A percentile compares a stretch with the other conserved stretches of the same genome.
Conservation (phyloP, 106 monocot genomes). For the Xerophyta viscosa region DNA sequence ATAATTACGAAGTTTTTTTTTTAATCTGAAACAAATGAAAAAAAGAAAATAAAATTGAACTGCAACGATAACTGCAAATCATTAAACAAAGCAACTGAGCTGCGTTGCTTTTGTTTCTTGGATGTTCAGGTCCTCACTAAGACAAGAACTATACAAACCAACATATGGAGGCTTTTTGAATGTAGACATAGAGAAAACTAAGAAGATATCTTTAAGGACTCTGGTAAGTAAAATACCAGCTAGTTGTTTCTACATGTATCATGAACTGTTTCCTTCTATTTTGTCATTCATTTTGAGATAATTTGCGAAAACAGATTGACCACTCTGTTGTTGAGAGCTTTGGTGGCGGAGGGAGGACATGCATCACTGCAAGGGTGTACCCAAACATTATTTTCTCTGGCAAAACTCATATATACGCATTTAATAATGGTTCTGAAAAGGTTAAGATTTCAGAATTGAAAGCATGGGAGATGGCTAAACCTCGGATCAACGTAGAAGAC, state of each 20-base stretch:
- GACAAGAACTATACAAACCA: slow-evolving; percentile 39
- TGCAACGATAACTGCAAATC: too few relatives aligned
- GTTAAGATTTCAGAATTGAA: slow-evolving; percentile 17
- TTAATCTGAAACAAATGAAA: too few relatives aligned
- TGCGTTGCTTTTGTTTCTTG: too few relatives aligned
- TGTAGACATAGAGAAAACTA: slow-evolving; percentile 21
- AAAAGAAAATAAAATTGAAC: too few relatives aligned
- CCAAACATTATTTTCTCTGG: slow-evolving; percentile 8
- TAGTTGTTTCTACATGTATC: too few relatives aligned
- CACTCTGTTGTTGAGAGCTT: slow-evolving; percentile 45
- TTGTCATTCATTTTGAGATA: too few relatives aligned
- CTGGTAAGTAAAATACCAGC: slow-evolving; percentile 19
- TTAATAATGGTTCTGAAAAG: slow-evolving; percentile 25
- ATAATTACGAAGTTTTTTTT: too few relatives aligned
- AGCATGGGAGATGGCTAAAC: slow-evolving; percentile 28
- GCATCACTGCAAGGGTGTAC: slow-evolving; percentile 40
- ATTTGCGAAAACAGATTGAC: slow-evolving; percentile 20
- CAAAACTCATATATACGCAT: slow-evolving; percentile 12
- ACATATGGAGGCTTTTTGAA: slow-evolving; percentile 56
- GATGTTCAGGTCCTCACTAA: slow-evolving; percentile 35
- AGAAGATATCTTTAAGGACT: slow-evolving; percentile 37
- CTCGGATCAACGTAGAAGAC: slow-evolving; percentile 9
- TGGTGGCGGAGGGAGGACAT: slow-evolving; percentile 31
- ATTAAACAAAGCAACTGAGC: too few relatives aligned
- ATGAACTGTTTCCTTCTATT: too few relatives aligned